A percentile compares a stretch with the other conserved stretches of the same genome.
Evolutionary conservation across 179 eudicot genomes (phyloP).

Genomic region (Silene noctiflora): DNA sequence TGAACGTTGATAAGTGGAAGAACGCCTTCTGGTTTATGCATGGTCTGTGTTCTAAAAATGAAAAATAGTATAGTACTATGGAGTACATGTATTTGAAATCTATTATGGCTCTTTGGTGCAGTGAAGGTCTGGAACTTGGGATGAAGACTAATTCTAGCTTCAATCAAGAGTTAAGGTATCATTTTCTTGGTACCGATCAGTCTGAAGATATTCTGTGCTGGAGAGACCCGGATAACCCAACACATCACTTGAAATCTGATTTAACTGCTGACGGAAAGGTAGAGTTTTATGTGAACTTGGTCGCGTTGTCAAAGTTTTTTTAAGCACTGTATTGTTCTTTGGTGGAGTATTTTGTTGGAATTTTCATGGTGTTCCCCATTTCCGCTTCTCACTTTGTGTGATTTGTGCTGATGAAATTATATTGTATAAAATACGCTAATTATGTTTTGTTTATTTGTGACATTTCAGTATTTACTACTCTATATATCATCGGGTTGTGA

Average conservation of each 20-base stretch:
- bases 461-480: conserved; percentile 40
- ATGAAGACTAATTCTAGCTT: conserved; percentile 75
- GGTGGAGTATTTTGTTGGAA: not conserved
- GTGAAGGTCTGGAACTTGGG: conserved; percentile 69
- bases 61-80: not conserved
- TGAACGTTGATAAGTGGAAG: not conserved
- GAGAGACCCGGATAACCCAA: conserved; percentile 86
- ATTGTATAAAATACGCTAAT: conserved; percentile 2
- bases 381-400: not conserved
- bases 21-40: conserved; percentile 1
- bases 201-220: conserved; percentile 91
- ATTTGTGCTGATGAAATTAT: not conserved
- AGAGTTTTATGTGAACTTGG: conserved; percentile 17
- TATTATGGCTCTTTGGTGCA: conserved; percentile 18
- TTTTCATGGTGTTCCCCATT: not conserved
- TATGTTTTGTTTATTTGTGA: not conserved
- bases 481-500: conserved; percentile 51
- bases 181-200: conserved; percentile 90
- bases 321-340: not conserved
- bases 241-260: conserved; percentile 38
- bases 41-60: not conserved
- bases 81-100: not conserved
- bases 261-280: conserved; percentile 96
- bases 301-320: not conserved
- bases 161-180: conserved; percentile 72